phyloP scores from a whole-genome alignment of 345 rosid species.

The Eucalyptus regnans region DNA sequence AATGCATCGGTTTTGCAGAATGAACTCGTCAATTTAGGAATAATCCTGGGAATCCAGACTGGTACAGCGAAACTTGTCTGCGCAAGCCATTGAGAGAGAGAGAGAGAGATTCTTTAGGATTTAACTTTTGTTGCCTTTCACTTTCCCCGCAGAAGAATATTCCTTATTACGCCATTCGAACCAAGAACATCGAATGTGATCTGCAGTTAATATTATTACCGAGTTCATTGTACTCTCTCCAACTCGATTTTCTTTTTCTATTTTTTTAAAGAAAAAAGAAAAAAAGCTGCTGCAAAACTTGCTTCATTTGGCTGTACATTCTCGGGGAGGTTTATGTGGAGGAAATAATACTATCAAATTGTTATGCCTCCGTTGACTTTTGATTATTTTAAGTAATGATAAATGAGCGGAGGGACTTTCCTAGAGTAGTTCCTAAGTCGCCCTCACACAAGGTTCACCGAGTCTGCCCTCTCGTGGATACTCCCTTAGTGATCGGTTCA shows the following conservation, averaged over 20 bases:
- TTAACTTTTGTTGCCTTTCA: background rate
- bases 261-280: background rate
- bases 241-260: background rate
- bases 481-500: background rate
- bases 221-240: background rate
- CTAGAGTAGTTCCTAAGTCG: background rate
- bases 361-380: background rate
- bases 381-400: background rate
- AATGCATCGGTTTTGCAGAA: background rate
- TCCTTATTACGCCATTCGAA: background rate
- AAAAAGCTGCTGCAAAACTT: background rate
- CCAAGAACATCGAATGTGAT: background rate
- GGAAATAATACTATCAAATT: background rate
- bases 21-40: background rate
- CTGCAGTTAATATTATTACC: background rate
- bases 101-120: background rate
- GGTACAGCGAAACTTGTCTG: background rate
- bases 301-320: background rate
- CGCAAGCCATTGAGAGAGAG: background rate
- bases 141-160: background rate
- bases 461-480: background rate
- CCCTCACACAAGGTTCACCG: background rate
- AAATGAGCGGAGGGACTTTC: background rate
- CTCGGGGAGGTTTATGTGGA: background rate
- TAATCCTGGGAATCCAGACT: background rate